Conservation (phyloP, 2,329 filamentous ascomycete genomes). For the Leptodontidium sp. region DNA sequence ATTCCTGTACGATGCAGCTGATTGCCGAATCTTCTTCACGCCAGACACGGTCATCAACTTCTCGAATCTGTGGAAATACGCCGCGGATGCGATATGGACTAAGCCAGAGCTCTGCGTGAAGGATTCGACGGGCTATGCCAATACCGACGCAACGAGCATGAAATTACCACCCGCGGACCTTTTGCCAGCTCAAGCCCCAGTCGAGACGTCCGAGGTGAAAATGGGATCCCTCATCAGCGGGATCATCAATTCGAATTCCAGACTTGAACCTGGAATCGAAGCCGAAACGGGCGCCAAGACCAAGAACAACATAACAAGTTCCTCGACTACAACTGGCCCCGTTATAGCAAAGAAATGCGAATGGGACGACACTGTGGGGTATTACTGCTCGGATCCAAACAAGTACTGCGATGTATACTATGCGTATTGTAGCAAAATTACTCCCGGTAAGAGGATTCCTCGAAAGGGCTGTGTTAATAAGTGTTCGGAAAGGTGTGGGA, state of each 20-base stretch:
- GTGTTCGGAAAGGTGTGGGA: background rate
- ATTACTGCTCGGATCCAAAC: background rate
- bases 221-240: background rate
- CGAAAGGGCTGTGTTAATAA: background rate
- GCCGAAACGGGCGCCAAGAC: background rate
- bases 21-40: slow-evolving; percentile 68
- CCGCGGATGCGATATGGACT: slow-evolving; percentile 51
- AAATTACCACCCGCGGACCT: background rate
- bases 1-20: slow-evolving; percentile 67
- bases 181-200: background rate
- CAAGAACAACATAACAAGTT: too few relatives aligned
- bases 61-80: slow-evolving; percentile 57
- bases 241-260: background rate
- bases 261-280: background rate
- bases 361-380: background rate
- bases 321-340: too few relatives aligned
- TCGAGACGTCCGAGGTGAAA: background rate
- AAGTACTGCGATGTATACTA: background rate
- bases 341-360: background rate
- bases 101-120: slow-evolving; percentile 46
- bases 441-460: background rate
- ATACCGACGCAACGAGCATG: background rate
- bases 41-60: slow-evolving; percentile 58
- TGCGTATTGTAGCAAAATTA: background rate
- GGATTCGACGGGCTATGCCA: slow-evolving; percentile 32